These are phyloP conservation scores for Paracoccidioides brasiliensis DNA, from an alignment of 2,329 filamentous ascomycete species.

Conservation along the genomic window DNA sequence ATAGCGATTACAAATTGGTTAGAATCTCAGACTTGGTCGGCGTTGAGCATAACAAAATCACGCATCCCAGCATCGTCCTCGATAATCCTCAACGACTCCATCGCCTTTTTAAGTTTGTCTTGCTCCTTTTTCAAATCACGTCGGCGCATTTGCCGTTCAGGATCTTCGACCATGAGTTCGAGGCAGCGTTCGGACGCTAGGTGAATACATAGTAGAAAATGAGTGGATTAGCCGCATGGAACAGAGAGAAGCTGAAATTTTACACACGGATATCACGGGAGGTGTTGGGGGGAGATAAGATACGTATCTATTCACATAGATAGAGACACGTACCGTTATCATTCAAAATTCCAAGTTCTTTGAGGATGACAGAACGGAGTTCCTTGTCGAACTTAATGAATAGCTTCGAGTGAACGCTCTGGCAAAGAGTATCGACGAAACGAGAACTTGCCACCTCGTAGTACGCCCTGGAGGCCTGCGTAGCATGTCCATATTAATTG, in stretches of 20 bases:
- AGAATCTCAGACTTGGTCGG: not conserved
- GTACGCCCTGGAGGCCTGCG: slow-evolving; percentile 24
- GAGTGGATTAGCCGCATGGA: not conserved
- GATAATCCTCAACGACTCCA: slow-evolving; percentile 15
- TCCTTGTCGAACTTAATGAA: slow-evolving; percentile 24
- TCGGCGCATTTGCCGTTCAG: slow-evolving; percentile 22
- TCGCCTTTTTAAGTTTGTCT: slow-evolving; percentile 23
- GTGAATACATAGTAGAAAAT: not conserved
- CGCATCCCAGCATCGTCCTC: slow-evolving; percentile 1
- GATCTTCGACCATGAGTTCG: slow-evolving; percentile 27
- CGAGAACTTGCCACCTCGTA: slow-evolving; percentile 28
- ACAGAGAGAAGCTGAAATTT: not conserved
- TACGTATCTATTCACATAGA: not conserved
- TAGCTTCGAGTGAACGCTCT: slow-evolving; percentile 24
- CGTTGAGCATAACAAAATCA: not conserved
- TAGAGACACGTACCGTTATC: slow-evolving; percentile 18
- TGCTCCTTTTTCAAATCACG: slow-evolving; percentile 19
- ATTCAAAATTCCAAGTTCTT: slow-evolving; percentile 18
- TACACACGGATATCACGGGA: too few relatives aligned
- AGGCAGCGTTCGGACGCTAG: slow-evolving; percentile 23
- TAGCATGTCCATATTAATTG: not conserved
- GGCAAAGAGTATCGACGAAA: slow-evolving; percentile 28
- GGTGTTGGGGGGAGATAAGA: not conserved
- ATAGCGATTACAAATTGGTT: not conserved
- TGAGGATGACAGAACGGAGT: slow-evolving; percentile 20